Base-by-base conservation (phyloP, 768 basidiomycete genomes). In the Kwoniella heveanensis region DNA sequence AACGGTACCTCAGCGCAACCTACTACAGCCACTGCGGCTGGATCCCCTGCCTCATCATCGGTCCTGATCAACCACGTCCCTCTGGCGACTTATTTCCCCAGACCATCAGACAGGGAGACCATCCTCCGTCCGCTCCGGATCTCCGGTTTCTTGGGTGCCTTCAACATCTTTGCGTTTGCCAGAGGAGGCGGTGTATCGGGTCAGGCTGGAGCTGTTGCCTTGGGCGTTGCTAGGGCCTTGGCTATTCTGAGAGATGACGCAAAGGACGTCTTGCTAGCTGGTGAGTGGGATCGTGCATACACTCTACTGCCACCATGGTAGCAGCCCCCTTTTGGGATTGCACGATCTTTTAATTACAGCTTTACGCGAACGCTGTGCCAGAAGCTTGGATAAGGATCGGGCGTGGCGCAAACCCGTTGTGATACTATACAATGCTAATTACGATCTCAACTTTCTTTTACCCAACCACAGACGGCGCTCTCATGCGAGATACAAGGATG, bases 401-500 rank as follows among this genome's bases (percentile, higher is more conserved):
- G n/a, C n/a, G n/a, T n/a, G n/a, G n/a, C n/a, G n/a, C n/a, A n/a
- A n/a, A n/a, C n/a, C n/a, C n/a, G n/a, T n/a, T n/a, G n/a, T n/a
- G n/a, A n/a, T n/a, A n/a, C n/a, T n/a, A n/a, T n/a, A n/a, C n/a
- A n/a, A n/a, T n/a, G n/a, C n/a, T n/a, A n/a, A n/a, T n/a, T n/a
- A n/a, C n/a, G n/a, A n/a, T n/a, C n/a, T n/a, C n/a, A n/a, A n/a
- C n/a, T n/a, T n/a, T n/a, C n/a, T n/a, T n/a, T n/a, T n/a, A n/a
- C n/a, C n/a, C 15, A 55, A 4, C 25, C 66, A 0, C 76, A 96
- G 94, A 90, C 63, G 89, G 91, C 83, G 82, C 94, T 51, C 81
- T 92, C 62, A 86, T 87, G 79, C 87, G 94, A 72, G 95, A 99
- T 83, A 92, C 93, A 50, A 89, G 96, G 80, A 91, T 95, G 91